Percentiles rank a stretch among this genome's conserved stretches.
Evolutionary conservation across 1,284 basidiomycete genomes (phyloP).

Genomic region (Cryptococcus sp.): DNA sequence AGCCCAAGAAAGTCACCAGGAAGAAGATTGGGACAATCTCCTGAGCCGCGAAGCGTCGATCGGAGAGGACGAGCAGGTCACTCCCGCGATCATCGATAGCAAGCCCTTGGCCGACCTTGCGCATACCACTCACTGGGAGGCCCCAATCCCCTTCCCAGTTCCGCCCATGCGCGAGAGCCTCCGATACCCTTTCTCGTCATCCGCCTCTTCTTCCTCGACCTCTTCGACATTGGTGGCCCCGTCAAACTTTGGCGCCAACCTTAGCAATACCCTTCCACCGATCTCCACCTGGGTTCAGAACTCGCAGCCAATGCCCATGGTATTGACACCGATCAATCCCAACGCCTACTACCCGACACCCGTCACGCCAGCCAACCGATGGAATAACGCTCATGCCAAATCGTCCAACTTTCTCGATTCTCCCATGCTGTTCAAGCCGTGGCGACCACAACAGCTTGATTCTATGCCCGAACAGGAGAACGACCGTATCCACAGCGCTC

Average conservation of each 20-base stretch:
- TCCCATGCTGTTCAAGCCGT: conserved; percentile 14
- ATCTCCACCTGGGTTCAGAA: conserved; percentile 26
- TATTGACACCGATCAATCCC: conserved; percentile 21
- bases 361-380: conserved; percentile 20
- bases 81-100: conserved; percentile 3
- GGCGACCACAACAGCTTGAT: conserved; percentile 5
- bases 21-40: conserved; percentile 32
- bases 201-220: conserved; percentile 32
- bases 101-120: not conserved
- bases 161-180: conserved; percentile 4
- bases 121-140: conserved; percentile 16
- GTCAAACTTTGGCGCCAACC: conserved; percentile 17
- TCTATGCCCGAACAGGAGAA: conserved; percentile 12
- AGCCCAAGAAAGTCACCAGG: conserved; percentile 15
- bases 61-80: conserved; percentile 14
- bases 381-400: conserved; percentile 15
- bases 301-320: conserved; percentile 10
- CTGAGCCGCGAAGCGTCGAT: conserved; percentile 28
- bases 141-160: conserved; percentile 19
- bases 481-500: conserved; percentile 14
- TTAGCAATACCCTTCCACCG: conserved; percentile 20
- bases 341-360: conserved; percentile 26
- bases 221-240: conserved; percentile 29
- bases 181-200: conserved; percentile 22
- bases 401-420: not conserved